phyloP scores from a whole-genome alignment of 495 filamentous ascomycete genomes.

The Coniosporium apollinis region DNA sequence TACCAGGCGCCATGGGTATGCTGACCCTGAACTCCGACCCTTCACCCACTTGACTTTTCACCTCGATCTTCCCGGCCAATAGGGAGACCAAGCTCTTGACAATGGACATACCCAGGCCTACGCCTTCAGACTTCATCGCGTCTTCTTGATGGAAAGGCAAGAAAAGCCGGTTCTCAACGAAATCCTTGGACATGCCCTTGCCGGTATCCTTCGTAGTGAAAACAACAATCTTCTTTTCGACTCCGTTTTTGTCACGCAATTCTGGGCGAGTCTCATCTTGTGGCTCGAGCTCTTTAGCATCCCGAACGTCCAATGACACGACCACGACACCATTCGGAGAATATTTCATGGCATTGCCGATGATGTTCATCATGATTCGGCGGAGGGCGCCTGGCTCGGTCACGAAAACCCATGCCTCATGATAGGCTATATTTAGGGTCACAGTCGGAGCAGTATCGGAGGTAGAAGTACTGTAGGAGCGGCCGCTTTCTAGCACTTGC shows the following conservation, averaged over 20 bases:
- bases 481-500: conserved; percentile 13
- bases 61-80: conserved; percentile 14
- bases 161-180: conserved; percentile 14
- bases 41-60: conserved; percentile 6
- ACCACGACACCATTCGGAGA: conserved; percentile 14
- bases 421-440: background rate
- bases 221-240: too few relatives aligned
- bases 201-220: conserved; percentile 18
- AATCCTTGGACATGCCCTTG: conserved; percentile 16
- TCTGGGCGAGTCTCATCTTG: background rate
- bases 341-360: conserved; percentile 22
- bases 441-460: conserved; percentile 7
- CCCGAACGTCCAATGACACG: too few relatives aligned
- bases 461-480: conserved; percentile 8
- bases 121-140: conserved; percentile 13
- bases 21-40: conserved; percentile 15
- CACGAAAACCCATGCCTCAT: conserved; percentile 5
- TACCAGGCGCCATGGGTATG: background rate
- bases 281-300: conserved; percentile 6
- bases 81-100: conserved; percentile 16
- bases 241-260: too few relatives aligned
- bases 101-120: conserved; percentile 20
- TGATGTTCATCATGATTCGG: conserved; percentile 20
- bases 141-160: conserved; percentile 20
- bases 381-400: conserved; percentile 8